Base-by-base conservation (phyloP, 2,329 filamentous ascomycete genomes). In the Epichloe amarillans region DNA sequence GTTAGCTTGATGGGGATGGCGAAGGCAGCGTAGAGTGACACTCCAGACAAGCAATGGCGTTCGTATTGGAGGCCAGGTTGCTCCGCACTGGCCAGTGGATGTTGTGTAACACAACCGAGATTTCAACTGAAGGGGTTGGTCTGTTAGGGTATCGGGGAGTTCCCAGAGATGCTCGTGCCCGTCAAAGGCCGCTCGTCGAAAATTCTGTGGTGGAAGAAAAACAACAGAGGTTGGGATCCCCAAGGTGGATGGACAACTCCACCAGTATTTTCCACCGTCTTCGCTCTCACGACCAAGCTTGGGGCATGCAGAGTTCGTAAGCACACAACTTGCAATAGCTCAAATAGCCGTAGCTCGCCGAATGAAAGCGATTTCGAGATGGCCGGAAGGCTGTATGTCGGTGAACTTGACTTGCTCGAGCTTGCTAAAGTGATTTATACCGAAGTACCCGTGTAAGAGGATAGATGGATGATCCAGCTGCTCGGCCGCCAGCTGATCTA, bases 21-120 rank as follows among this genome's bases (percentile, higher is more conserved):
- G 17, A 37, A 3, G 30, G 15, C 38, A 40, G 30, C 12, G 15
- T 21, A 47, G 30, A 30, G 19, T 51, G 12, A 11, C 23, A 17
- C 19, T 33, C 46, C 15, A 40, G 23, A n/a, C 21, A 40, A 50
- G 39, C 30, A 39, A 38, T 14, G 33, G 17, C 38, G 19, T 12
- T 45, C 37, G 15, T 40, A 23, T 21, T 47, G 23, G 44, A 36
- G 40, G 30, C 37, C 38, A 42, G 23, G 49, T 14, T 47, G 10
- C 11, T 44, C 40, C 30, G 47, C 39, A 49, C 47, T 12, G 33
- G 33, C 19, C 14, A 37, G 17, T 40, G n/a, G 4, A 47, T 43
- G 52, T 36, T 14, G 49, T 53, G 52, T 47, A 49, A 53, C 50
- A 45, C 37, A 40, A 41, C 23, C 26, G 37, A 49, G 37, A 39